These are phyloP conservation scores for Penicillium brasilianum DNA, from an alignment of 2,329 filamentous ascomycete genomes.

Conservation along the genomic window DNA sequence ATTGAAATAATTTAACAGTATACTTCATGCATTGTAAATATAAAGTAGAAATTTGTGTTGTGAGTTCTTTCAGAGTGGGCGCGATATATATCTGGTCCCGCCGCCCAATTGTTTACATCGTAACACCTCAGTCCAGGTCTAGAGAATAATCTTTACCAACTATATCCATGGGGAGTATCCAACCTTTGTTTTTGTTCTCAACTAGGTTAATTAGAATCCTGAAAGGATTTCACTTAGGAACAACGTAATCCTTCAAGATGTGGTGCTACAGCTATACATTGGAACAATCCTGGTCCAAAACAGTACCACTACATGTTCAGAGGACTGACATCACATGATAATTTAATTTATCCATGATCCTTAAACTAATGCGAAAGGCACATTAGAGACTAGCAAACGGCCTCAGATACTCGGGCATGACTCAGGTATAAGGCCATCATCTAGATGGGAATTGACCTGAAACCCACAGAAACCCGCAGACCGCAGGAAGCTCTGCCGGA, in stretches of 20 bases:
- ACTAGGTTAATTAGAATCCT: too few relatives aligned
- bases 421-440: conserved; percentile 5
- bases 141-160: too few relatives aligned
- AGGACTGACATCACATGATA: neutral
- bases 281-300: neutral
- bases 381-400: neutral
- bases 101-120: too few relatives aligned
- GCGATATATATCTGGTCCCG: too few relatives aligned
- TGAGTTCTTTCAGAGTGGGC: too few relatives aligned
- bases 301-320: neutral
- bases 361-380: neutral
- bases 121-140: too few relatives aligned
- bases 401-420: neutral
- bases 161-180: too few relatives aligned
- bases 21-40: too few relatives aligned
- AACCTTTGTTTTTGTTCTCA: too few relatives aligned
- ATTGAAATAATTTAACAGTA: too few relatives aligned
- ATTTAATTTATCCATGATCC: neutral
- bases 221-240: neutral
- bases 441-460: conserved; percentile 1
- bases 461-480: conserved; percentile 5
- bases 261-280: neutral
- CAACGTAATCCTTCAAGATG: neutral
- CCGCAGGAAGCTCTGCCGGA: neutral
- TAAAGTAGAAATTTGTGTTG: too few relatives aligned